Base-by-base conservation (phyloP, 1,284 basidiomycete genomes). In the Cryptococcus sp. region DNA sequence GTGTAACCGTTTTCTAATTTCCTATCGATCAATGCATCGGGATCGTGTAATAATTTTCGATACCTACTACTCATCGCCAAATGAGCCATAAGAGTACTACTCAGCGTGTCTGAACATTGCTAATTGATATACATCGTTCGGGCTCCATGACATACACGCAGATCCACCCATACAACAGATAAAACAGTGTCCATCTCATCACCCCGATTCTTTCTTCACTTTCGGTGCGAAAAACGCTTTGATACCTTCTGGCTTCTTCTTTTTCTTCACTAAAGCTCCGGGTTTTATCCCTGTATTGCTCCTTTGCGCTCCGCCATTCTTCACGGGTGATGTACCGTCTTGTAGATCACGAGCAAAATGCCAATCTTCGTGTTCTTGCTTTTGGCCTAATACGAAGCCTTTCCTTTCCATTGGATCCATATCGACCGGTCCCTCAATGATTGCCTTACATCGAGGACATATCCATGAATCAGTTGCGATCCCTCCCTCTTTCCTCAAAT, bases 291-390 rank as follows among this genome's bases (percentile, higher is more conserved):
- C 5, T 31, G 49, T n/a, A 49, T 49, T 33, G 11, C 43, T 32
- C 14, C 33, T n/a, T 23, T 45, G 38, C 50, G 44, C 31, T 11
- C 7, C 35, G 5, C 34, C 8, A 32, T 42, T 23, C 4, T 49
- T 13, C 23, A 47, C 45, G 31, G 37, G 44, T 14, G 46, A 49
- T 33, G 53, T 46, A 43, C 72, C 70, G 37, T 73, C 64, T 57
- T 85, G 82, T 49, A 94, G 71, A 53, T 89, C 86, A 66, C 86
- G 80, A 1, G 92, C 91, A 63, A 90, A 84, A 73, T 95, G 91
- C 72, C 84, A 93, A 75, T 95, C 91, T 46, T 84, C 81, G 63
- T 95, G 91, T 69, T 94, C 91, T 64, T 81, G 74, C 55, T 81
- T 83, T 50, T 86, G 71, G 53, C 67, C 77, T 4, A 75, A 75